Evolutionary conservation across 306 rosid genomes (phyloP).

Genomic region (Lithocarpus polystachyus): DNA sequence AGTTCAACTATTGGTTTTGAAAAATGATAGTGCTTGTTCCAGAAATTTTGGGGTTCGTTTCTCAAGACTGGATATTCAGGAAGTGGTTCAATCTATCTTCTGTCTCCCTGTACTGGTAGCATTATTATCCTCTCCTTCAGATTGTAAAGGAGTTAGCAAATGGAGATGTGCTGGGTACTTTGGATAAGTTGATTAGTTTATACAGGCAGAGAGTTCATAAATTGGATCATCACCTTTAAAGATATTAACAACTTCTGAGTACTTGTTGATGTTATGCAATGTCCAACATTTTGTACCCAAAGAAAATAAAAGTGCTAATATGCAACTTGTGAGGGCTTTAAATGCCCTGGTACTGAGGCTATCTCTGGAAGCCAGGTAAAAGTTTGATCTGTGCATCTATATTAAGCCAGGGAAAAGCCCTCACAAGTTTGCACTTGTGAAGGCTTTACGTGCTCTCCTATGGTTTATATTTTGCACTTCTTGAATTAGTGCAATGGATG

Average conservation of each 20-base stretch:
- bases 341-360: slow-evolving; percentile 43
- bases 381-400: slow-evolving; percentile 41
- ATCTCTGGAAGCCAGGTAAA: slow-evolving; percentile 42
- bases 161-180: slow-evolving; percentile 23
- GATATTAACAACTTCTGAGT: slow-evolving; percentile 53
- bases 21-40: slow-evolving; percentile 27
- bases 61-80: slow-evolving; percentile 44
- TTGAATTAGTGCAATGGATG: slow-evolving; percentile 83
- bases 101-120: slow-evolving; percentile 54
- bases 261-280: slow-evolving; percentile 41
- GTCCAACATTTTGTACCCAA: slow-evolving; percentile 30
- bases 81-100: slow-evolving; percentile 56
- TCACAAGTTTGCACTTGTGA: not conserved
- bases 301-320: slow-evolving; percentile 28
- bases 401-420: slow-evolving; percentile 28
- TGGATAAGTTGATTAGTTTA: slow-evolving; percentile 35
- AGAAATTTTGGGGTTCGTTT: slow-evolving; percentile 25
- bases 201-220: slow-evolving; percentile 39
- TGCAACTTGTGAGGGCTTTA: slow-evolving; percentile 45
- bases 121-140: slow-evolving; percentile 52
- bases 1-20: slow-evolving; percentile 37
- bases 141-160: slow-evolving; percentile 30
- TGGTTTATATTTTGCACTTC: slow-evolving; percentile 56
- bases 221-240: slow-evolving; percentile 48
- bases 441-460: slow-evolving; percentile 44